Conservation (phyloP, 2,329 filamentous ascomycete genomes). For the Neofusicoccum parvum region DNA sequence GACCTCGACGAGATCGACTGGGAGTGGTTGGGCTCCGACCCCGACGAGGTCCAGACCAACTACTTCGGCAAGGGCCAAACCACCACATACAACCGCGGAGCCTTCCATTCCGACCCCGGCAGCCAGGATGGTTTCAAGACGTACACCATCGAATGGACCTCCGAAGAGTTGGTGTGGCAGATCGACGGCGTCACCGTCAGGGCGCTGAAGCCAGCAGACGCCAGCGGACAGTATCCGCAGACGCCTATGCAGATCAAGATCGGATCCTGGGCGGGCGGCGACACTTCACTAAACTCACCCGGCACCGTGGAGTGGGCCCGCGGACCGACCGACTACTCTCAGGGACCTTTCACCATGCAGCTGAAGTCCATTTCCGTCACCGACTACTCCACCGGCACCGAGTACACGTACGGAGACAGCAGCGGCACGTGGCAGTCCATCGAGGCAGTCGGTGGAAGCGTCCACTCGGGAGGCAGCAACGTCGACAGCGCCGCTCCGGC, state of each 20-base stretch:
- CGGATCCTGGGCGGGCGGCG: slow-evolving; percentile 89
- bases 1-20: slow-evolving; percentile 94
- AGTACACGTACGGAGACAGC: slow-evolving; percentile 80
- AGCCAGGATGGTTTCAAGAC: slow-evolving; percentile 80
- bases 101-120: slow-evolving; percentile 68
- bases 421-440: slow-evolving; percentile 83
- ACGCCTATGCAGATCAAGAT: slow-evolving; percentile 94
- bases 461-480: slow-evolving; percentile 66
- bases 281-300: slow-evolving; percentile 74
- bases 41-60: slow-evolving; percentile 84
- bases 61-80: slow-evolving; percentile 95
- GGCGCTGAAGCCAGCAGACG: slow-evolving; percentile 69
- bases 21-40: slow-evolving; percentile 86
- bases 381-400: slow-evolving; percentile 89
- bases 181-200: slow-evolving; percentile 78
- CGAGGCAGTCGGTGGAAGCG: slow-evolving; percentile 71
- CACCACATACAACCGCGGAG: slow-evolving; percentile 81
- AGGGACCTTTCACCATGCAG: slow-evolving; percentile 84
- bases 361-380: slow-evolving; percentile 75
- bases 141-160: slow-evolving; percentile 91
- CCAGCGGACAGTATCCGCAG: slow-evolving; percentile 83
- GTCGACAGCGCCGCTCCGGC: slow-evolving; percentile 57
- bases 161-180: slow-evolving; percentile 81
- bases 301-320: slow-evolving; percentile 91
- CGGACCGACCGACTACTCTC: slow-evolving; percentile 79